These are phyloP conservation scores for Geotrichum restrictum DNA, from an alignment of 1,139 yeast genomes.

Conservation along the genomic window DNA sequence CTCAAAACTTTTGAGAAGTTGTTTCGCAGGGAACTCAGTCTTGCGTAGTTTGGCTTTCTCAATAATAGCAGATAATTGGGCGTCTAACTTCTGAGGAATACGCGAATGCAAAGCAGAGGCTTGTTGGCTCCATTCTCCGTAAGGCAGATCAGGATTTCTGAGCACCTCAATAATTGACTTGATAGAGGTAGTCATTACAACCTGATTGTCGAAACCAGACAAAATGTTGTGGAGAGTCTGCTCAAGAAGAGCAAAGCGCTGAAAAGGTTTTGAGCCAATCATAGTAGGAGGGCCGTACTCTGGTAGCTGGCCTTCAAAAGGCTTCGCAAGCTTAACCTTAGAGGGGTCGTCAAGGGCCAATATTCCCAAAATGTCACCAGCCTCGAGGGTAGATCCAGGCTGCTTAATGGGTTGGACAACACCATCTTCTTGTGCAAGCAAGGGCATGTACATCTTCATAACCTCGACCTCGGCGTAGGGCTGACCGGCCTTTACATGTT, in stretches of 20 bases:
- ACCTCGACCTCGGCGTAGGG: constrained; percentile 98
- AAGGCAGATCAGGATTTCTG: constrained; percentile 79
- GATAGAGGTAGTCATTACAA: constrained; percentile 79
- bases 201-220: constrained; percentile 91
- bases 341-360: constrained; percentile 93
- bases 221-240: constrained; percentile 70
- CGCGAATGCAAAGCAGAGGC: constrained; percentile 91
- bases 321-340: constrained; percentile 93
- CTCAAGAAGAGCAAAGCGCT: constrained; percentile 59
- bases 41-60: constrained; percentile 56
- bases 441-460: constrained; percentile 77
- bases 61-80: constrained; percentile 58
- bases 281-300: constrained; percentile 78
- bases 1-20: constrained; percentile 57
- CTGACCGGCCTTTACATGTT: constrained; percentile 86
- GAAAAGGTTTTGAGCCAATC: constrained; percentile 79
- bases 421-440: constrained; percentile 83
- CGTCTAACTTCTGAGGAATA: constrained; percentile 73
- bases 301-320: constrained; percentile 92
- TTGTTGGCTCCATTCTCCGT: constrained; percentile 82
- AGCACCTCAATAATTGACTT: constrained; percentile 66
- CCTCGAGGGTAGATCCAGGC: constrained; percentile 95
- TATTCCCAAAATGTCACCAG: constrained; percentile 95
- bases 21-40: constrained; percentile 92
- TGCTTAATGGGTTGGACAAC: constrained; percentile 87